These are phyloP conservation scores for Fusarium concolor DNA, from an alignment of 2,329 filamentous ascomycete species.

Conservation along the genomic window DNA sequence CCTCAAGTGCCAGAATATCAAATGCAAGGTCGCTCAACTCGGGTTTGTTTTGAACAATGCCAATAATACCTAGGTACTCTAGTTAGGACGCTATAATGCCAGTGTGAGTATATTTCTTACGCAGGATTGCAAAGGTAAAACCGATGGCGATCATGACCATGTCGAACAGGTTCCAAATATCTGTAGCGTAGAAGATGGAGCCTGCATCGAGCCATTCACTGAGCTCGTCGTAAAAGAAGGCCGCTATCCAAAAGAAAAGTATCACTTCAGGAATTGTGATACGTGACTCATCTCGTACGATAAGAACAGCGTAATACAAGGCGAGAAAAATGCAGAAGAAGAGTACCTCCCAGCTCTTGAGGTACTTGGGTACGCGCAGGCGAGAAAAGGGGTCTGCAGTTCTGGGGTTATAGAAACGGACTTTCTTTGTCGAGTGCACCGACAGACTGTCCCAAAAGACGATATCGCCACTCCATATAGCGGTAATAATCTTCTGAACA, in stretches of 20 bases:
- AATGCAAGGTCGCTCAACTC: constrained; percentile 82
- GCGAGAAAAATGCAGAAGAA: constrained; percentile 83
- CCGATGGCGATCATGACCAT: constrained; percentile 80
- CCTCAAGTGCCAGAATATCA: constrained; percentile 89
- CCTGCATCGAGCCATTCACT: constrained; percentile 89
- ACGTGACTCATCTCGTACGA: constrained; percentile 73
- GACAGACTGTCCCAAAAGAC: constrained; percentile 87
- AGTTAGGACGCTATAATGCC: constrained; percentile 6
- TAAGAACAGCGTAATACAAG: constrained; percentile 87
- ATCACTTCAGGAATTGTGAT: constrained; percentile 77
- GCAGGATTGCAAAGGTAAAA: constrained; percentile 74
- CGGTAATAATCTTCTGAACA: constrained; percentile 85
- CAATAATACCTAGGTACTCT: constrained; percentile 50
- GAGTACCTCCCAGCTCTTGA: constrained; percentile 84
- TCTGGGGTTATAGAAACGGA: constrained; percentile 77
- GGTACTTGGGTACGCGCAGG: constrained; percentile 81
- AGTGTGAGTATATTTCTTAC: constrained; percentile 60
- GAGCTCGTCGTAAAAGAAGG: constrained; percentile 89
- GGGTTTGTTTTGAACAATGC: constrained; percentile 62
- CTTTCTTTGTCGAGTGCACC: constrained; percentile 77
- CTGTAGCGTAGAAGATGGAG: constrained; percentile 84
- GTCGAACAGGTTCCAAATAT: constrained; percentile 84
- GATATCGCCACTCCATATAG: constrained; percentile 88
- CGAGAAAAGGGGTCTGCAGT: constrained; percentile 80
- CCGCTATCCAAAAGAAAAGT: constrained; percentile 86